Percentiles rank a stretch among this genome's conserved stretches.
phyloP scores from a whole-genome alignment of 2,329 filamentous ascomycete genomes.

The Trichoderma breve region DNA sequence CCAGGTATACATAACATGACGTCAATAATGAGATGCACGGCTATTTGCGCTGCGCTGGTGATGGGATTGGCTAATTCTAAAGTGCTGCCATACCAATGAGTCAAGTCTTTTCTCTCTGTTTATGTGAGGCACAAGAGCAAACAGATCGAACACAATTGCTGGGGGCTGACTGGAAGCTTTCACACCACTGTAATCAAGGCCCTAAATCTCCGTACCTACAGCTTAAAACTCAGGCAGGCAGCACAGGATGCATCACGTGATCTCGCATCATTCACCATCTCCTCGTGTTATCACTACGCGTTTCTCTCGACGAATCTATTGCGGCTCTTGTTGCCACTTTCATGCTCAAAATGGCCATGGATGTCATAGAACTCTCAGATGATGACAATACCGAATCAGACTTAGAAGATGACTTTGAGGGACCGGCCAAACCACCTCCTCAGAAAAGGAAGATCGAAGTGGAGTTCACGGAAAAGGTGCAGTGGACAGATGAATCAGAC shows the following conservation, averaged over 20 bases:
- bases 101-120: neutral
- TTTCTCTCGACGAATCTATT: neutral
- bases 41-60: neutral
- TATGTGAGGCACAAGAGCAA: neutral
- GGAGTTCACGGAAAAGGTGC: slow-evolving; percentile 43
- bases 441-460: slow-evolving; percentile 40
- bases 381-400: slow-evolving; percentile 27
- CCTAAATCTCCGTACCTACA: neutral
- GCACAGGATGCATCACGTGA: slow-evolving; percentile 1
- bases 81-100: too few relatives aligned
- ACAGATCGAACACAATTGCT: neutral
- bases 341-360: slow-evolving; percentile 10
- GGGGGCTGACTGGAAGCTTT: neutral
- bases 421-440: slow-evolving; percentile 12
- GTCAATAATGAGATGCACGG: neutral
- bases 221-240: neutral
- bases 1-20: neutral
- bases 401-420: slow-evolving; percentile 19
- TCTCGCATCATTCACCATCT: neutral
- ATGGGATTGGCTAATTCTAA: neutral
- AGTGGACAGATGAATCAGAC: slow-evolving; percentile 60
- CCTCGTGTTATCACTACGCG: slow-evolving; percentile 2
- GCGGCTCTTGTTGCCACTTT: neutral
- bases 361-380: slow-evolving; percentile 31
- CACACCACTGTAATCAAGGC: neutral